These are phyloP conservation scores for Leishmania lainsoni DNA, from an alignment of 208 protist species.

Conservation along the genomic window DNA sequence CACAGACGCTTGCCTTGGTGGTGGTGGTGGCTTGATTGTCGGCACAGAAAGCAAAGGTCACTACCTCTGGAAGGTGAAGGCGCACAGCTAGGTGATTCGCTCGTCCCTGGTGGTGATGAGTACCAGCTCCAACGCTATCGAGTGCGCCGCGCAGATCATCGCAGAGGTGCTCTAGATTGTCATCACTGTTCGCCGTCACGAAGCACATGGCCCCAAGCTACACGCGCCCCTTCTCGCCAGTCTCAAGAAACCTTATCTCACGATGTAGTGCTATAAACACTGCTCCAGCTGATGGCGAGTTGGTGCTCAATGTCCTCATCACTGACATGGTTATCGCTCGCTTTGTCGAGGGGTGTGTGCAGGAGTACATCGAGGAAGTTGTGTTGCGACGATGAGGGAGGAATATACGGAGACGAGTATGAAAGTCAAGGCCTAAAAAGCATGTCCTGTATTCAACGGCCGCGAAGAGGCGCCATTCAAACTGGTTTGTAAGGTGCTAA, in stretches of 20 bases:
- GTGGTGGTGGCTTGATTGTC: slow-evolving; percentile 25
- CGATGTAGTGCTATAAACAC: slow-evolving; percentile 52
- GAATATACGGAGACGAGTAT: slow-evolving; percentile 36
- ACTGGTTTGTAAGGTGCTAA: slow-evolving; percentile 22
- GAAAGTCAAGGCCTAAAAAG: slow-evolving; percentile 8
- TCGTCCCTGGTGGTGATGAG: slow-evolving; percentile 46
- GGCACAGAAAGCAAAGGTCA: slow-evolving; percentile 46
- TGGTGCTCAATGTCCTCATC: slow-evolving; percentile 43
- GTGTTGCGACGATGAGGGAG: slow-evolving; percentile 38
- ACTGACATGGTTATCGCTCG: slow-evolving; percentile 22
- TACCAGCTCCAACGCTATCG: slow-evolving; percentile 49
- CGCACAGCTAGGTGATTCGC: slow-evolving; percentile 53
- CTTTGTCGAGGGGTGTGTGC: slow-evolving; percentile 24
- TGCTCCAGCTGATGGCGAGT: slow-evolving; percentile 41
- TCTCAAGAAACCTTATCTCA: slow-evolving; percentile 34
- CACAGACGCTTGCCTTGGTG: slow-evolving; percentile 46
- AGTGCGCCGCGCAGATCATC: slow-evolving; percentile 53
- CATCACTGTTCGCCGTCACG: too few relatives aligned
- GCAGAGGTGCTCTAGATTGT: too few relatives aligned
- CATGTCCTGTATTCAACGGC: slow-evolving; percentile 27
- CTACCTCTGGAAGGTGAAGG: slow-evolving; percentile 31
- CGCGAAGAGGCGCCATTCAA: slow-evolving; percentile 40
- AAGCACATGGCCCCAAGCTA: too few relatives aligned
- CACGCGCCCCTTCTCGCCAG: slow-evolving; percentile 27
- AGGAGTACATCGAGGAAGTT: slow-evolving; percentile 42